These are phyloP conservation scores for Arachis hypogaea DNA, from an alignment of 306 rosid species.

Conservation along the genomic window DNA sequence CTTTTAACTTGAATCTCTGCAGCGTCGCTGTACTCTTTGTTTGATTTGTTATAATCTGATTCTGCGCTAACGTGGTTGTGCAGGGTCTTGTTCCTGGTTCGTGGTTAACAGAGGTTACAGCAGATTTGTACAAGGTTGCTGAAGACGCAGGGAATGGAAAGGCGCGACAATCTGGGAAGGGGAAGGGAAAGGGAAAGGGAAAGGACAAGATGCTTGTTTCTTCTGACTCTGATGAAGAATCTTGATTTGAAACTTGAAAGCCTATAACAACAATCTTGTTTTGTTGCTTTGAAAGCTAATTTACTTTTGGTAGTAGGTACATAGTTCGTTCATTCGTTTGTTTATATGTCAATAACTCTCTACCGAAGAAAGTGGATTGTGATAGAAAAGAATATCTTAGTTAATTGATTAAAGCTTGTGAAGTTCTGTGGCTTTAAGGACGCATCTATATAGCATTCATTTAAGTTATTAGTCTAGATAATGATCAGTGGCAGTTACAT, in stretches of 20 bases:
- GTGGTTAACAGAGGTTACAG: constrained; percentile 27
- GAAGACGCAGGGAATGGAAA: constrained; percentile 9
- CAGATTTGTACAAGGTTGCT: constrained; percentile 27
- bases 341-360: constrained; percentile 39
- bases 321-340: constrained; percentile 32
- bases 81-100: constrained; percentile 5
- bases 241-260: too few relatives aligned
- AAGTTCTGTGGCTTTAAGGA: neutral
- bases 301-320: neutral
- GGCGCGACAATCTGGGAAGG: neutral
- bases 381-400: constrained; percentile 21
- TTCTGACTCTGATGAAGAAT: neutral
- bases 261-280: constrained; percentile 32
- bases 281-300: neutral
- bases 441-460: neutral
- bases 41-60: neutral
- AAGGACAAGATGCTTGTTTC: constrained; percentile 1
- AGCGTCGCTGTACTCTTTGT: neutral
- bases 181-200: constrained; percentile 6
- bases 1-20: neutral
- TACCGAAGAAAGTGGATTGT: neutral
- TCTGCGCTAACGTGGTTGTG: neutral
- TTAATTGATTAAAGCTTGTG: neutral
- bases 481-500: neutral
- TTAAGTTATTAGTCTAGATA: neutral